These are phyloP conservation scores for Neofusicoccum ribis DNA, from an alignment of 2,329 filamentous ascomycete species.

Conservation along the genomic window DNA sequence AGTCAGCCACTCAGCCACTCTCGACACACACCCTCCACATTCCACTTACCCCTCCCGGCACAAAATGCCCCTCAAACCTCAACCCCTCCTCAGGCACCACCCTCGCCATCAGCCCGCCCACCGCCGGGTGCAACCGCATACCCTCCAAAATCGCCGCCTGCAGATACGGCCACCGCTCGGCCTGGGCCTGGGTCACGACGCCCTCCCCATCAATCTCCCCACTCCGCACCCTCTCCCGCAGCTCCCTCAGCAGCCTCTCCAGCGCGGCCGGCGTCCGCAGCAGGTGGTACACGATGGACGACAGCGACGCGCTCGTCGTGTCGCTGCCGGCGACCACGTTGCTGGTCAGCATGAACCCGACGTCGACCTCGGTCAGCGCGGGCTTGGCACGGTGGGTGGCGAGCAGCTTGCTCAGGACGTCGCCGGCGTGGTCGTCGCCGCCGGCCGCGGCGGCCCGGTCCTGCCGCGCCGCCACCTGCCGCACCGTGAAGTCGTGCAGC, in stretches of 20 bases:
- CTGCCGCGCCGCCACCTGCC: not conserved
- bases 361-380: not conserved
- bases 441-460: not conserved
- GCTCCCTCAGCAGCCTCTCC: conserved; percentile 26
- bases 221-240: conserved; percentile 10
- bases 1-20: too few relatives aligned
- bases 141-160: conserved; percentile 35
- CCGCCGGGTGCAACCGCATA: conserved; percentile 23
- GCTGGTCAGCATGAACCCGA: not conserved
- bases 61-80: not conserved
- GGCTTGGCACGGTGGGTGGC: not conserved
- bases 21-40: too few relatives aligned
- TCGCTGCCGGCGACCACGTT: conserved; percentile 34
- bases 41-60: not conserved
- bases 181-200: conserved; percentile 24
- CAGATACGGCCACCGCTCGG: conserved; percentile 27
- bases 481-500: not conserved
- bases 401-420: not conserved
- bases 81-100: not conserved
- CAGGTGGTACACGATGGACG: conserved; percentile 38
- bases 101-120: conserved; percentile 23
- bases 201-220: not conserved
- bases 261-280: conserved; percentile 33
- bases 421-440: not conserved
- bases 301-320: conserved; percentile 35